A percentile compares a stretch with the other conserved stretches of the same genome.
Evolutionary conservation across 345 rosid genomes (phyloP).

Genomic region (Linum usitatissimum): DNA sequence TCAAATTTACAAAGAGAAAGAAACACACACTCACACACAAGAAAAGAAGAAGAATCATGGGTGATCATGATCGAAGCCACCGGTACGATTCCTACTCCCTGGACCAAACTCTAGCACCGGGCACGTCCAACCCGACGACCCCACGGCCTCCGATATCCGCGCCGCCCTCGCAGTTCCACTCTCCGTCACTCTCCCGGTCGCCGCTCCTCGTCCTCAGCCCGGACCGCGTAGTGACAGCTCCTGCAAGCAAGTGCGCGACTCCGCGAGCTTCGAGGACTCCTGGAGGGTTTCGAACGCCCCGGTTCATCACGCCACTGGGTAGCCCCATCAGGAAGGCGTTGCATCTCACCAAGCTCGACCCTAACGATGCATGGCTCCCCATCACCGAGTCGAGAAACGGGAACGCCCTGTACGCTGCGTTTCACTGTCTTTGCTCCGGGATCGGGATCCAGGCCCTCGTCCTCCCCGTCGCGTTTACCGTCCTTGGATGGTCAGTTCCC

Average conservation of each 20-base stretch:
- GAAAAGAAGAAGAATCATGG: not conserved
- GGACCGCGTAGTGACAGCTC: conserved; percentile 24
- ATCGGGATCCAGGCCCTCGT: conserved; percentile 26
- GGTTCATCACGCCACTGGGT: conserved; percentile 43
- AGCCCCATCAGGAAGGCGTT: not conserved
- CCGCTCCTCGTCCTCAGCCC: conserved; percentile 31
- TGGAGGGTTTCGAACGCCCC: conserved; percentile 35
- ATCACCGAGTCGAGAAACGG: conserved; percentile 22
- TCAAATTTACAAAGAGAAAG: no score
- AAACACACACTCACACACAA: no score
- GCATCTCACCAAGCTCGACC: conserved; percentile 5
- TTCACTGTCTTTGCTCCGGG: conserved; percentile 22
- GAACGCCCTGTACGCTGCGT: conserved; percentile 15
- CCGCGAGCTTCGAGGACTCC: conserved; percentile 30
- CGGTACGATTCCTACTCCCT: not conserved
- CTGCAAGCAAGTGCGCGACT: conserved; percentile 24
- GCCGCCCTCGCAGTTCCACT: conserved; percentile 63
- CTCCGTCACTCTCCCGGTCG: conserved; percentile 56
- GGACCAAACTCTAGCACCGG: not conserved
- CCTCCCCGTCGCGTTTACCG: conserved; percentile 18
- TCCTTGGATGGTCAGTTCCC: conserved; percentile 18
- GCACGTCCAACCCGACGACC: conserved; percentile 22
- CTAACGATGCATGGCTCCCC: conserved; percentile 15
- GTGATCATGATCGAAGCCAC: not conserved
- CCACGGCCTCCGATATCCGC: conserved; percentile 43